Conservation (phyloP, 2,329 filamentous ascomycete species). For the Hypomyces perniciosus region DNA sequence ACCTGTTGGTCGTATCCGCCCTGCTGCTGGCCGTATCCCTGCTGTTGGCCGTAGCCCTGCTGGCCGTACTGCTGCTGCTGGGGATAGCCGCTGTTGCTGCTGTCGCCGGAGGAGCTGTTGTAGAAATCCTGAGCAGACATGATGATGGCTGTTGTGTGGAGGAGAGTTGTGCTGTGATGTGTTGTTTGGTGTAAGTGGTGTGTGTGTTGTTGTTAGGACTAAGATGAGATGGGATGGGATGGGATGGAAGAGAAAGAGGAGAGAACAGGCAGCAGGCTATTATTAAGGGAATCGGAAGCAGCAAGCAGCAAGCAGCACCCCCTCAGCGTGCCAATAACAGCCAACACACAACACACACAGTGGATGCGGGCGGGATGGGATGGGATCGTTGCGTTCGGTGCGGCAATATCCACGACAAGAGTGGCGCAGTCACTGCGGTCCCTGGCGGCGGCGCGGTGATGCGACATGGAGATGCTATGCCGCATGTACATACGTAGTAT, state of each 20-base stretch:
- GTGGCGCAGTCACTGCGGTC: slow-evolving; percentile 15
- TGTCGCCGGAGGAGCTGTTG: slow-evolving; percentile 23
- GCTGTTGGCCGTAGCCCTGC: too few species aligned
- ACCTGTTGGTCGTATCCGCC: slow-evolving; percentile 15
- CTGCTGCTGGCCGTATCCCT: slow-evolving; percentile 20
- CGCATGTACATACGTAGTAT: too few species aligned
- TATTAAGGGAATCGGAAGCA: too few species aligned
- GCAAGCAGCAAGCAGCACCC: too few species aligned
- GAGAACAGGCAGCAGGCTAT: too few species aligned
- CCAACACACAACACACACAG: too few species aligned
- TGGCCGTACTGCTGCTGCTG: slow-evolving; percentile 21
- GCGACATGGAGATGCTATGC: slow-evolving; percentile 3
- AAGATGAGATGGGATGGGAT: too few species aligned
- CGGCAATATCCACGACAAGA: background rate
- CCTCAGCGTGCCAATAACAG: too few species aligned
- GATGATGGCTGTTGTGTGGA: slow-evolving; percentile 18
- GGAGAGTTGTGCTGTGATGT: too few species aligned
- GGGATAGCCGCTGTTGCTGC: slow-evolving; percentile 17
- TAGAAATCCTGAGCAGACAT: slow-evolving; percentile 37
- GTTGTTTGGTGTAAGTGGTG: background rate
- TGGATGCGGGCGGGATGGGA: too few species aligned
- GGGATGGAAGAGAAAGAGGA: background rate
- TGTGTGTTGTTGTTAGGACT: background rate
- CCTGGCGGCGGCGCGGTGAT: slow-evolving; percentile 1
- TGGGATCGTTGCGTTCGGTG: too few species aligned